Evolutionary conservation across 257 asterid genomes (phyloP).

Genomic region (Solanum rostratum): DNA sequence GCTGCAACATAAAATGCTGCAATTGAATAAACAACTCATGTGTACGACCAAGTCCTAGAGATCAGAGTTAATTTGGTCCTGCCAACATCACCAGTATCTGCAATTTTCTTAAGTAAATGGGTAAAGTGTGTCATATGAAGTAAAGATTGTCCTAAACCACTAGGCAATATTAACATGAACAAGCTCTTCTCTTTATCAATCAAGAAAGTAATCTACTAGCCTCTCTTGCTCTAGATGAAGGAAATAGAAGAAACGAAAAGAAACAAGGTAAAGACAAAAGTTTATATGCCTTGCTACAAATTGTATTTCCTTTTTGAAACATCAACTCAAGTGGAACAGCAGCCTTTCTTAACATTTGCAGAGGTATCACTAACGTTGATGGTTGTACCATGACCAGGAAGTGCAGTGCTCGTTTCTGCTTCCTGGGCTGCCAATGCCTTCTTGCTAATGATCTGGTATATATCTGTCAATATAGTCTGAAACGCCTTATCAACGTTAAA

Average conservation of each 20-base stretch:
- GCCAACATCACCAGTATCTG: not conserved
- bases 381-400: constrained; percentile 65
- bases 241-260: not conserved
- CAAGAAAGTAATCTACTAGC: constrained; percentile 26
- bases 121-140: not conserved
- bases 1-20: not conserved
- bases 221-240: constrained; percentile 2
- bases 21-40: not conserved
- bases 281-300: constrained; percentile 7
- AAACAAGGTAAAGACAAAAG: constrained; percentile 12
- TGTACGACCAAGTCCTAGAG: not conserved
- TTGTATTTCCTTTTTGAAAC: constrained; percentile 2
- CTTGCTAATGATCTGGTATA: constrained; percentile 63
- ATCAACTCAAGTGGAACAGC: constrained; percentile 51
- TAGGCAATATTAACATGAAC: constrained; percentile 5
- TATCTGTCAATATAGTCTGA: constrained; percentile 55
- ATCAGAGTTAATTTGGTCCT: not conserved
- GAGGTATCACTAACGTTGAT: constrained; percentile 45
- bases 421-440: constrained; percentile 85
- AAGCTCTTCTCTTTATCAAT: constrained; percentile 9
- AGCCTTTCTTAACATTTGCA: constrained; percentile 43
- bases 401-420: constrained; percentile 37
- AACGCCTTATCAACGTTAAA: constrained; percentile 58
- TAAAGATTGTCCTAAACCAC: not conserved
- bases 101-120: not conserved